A percentile compares a stretch with the other conserved stretches of the same genome.
Evolutionary conservation across 441 rosid genomes (phyloP).

Genomic region (Pelargonium australe): DNA sequence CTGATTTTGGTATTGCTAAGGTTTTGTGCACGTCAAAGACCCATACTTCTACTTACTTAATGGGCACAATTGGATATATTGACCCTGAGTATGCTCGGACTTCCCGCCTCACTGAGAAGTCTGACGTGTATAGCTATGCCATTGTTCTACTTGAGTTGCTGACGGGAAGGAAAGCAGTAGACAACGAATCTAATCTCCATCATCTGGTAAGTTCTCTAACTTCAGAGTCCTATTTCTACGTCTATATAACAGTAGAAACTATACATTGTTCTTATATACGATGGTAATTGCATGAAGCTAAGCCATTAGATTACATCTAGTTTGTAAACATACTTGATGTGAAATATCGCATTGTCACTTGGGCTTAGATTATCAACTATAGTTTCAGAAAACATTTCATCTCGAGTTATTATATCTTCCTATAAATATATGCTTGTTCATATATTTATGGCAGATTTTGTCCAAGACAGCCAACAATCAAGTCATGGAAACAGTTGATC

Average conservation of each 20-base stretch:
- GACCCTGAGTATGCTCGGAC: slow-evolving; percentile 98
- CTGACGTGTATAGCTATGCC: slow-evolving; percentile 89
- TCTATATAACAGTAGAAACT: neutral
- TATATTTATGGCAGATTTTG: slow-evolving; percentile 43
- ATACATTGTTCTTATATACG: no score
- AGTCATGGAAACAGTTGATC: slow-evolving; percentile 82
- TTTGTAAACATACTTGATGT: no score
- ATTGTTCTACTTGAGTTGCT: slow-evolving; percentile 85
- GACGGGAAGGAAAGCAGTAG: slow-evolving; percentile 88
- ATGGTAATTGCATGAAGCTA: no score
- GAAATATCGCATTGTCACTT: no score
- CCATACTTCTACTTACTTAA: slow-evolving; percentile 69
- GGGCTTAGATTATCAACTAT: no score
- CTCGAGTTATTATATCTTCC: neutral
- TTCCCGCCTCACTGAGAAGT: slow-evolving; percentile 84
- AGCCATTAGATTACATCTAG: no score
- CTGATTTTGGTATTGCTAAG: slow-evolving; percentile 97
- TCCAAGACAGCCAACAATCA: slow-evolving; percentile 80
- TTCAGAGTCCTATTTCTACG: neutral
- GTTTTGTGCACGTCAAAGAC: slow-evolving; percentile 70
- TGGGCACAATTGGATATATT: slow-evolving; percentile 95
- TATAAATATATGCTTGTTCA: neutral
- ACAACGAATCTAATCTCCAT: slow-evolving; percentile 85
- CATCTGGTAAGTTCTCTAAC: slow-evolving; percentile 57
- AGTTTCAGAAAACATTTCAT: no score